Percentiles rank a stretch among this genome's conserved stretches.
phyloP scores from a whole-genome alignment of 306 rosid genomes.

The Quercus gilva region DNA sequence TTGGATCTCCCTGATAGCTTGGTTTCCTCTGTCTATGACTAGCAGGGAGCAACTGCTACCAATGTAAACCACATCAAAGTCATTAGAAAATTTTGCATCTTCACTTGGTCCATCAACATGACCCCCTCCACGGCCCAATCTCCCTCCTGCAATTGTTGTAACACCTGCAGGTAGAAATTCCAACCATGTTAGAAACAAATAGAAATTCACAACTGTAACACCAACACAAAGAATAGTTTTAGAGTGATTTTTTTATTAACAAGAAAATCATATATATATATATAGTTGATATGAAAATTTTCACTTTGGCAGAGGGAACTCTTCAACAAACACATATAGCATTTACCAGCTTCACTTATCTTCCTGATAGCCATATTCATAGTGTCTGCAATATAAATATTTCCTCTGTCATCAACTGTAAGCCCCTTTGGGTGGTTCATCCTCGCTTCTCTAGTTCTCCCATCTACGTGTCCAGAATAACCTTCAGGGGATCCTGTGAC shows the following conservation, averaged over 20 bases:
- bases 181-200: slow-evolving; percentile 11
- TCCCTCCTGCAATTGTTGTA: slow-evolving; percentile 94
- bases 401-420: slow-evolving; percentile 89
- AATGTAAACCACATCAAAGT: slow-evolving; percentile 83
- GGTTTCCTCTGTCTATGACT: slow-evolving; percentile 78
- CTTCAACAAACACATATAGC: background rate
- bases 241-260: background rate
- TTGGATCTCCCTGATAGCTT: slow-evolving; percentile 84
- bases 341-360: slow-evolving; percentile 78
- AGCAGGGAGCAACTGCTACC: slow-evolving; percentile 94
- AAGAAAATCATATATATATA: too few species aligned
- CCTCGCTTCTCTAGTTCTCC: slow-evolving; percentile 76
- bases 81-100: slow-evolving; percentile 87
- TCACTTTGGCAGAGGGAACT: background rate
- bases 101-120: slow-evolving; percentile 93
- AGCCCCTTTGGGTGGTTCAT: slow-evolving; percentile 90
- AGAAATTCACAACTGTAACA: slow-evolving; percentile 1
- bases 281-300: background rate
- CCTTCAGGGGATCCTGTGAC: slow-evolving; percentile 89
- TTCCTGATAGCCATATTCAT: slow-evolving; percentile 88
- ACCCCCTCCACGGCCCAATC: slow-evolving; percentile 67
- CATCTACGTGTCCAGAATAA: slow-evolving; percentile 82
- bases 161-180: slow-evolving; percentile 55
- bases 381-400: slow-evolving; percentile 86
- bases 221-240: background rate